A percentile compares a stretch with the other conserved stretches of the same genome.
These are phyloP conservation scores for Apiospora saccharicola DNA, from an alignment of 2,329 filamentous ascomycete species.

Conservation along the genomic window DNA sequence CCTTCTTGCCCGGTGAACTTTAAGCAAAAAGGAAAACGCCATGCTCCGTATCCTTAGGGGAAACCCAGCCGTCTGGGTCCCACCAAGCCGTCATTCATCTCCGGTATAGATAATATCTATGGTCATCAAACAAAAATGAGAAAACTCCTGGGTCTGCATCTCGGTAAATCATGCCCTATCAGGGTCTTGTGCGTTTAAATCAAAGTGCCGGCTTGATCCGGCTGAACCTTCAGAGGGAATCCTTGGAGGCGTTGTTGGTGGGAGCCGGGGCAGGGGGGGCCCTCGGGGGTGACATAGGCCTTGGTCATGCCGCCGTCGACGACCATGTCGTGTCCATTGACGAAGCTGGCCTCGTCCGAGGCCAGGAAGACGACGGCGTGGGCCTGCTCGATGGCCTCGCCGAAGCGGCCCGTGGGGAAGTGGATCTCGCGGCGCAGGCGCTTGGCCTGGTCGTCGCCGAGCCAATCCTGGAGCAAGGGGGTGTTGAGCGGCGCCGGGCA, in stretches of 20 bases:
- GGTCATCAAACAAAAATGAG: not conserved
- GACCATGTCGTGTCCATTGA: constrained; percentile 91
- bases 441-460: constrained; percentile 86
- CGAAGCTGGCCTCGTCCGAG: constrained; percentile 87
- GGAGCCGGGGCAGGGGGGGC: constrained; percentile 62
- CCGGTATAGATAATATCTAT: not conserved
- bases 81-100: not conserved
- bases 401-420: constrained; percentile 87
- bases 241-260: constrained; percentile 65
- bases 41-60: not conserved
- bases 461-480: constrained; percentile 89
- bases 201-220: no score
- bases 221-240: constrained; percentile 45
- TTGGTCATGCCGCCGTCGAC: constrained; percentile 97
- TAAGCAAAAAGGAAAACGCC: not conserved
- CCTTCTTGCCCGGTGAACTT: not conserved
- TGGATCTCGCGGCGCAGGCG: constrained; percentile 84
- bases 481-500: constrained; percentile 95
- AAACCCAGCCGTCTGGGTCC: not conserved
- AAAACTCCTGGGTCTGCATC: not conserved
- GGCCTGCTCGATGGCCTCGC: constrained; percentile 93
- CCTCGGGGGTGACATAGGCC: constrained; percentile 80
- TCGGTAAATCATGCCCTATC: not conserved
- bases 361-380: constrained; percentile 88
- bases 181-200: not conserved